A percentile compares a stretch with the other conserved stretches of the same genome.
Evolutionary conservation across 768 basidiomycete genomes (phyloP).

Genomic region (Dendrothele bispora): DNA sequence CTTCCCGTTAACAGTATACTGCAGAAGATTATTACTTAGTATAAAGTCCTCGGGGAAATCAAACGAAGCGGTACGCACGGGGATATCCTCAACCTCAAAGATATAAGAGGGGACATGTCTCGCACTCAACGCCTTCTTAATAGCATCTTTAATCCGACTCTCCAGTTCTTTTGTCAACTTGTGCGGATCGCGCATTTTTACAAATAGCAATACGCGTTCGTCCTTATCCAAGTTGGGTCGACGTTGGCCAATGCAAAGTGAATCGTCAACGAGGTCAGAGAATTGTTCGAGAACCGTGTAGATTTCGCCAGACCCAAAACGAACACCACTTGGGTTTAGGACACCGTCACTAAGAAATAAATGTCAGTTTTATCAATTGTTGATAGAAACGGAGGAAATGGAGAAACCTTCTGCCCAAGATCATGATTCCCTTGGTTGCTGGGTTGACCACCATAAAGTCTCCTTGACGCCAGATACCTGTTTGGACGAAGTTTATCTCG

Average conservation of each 20-base stretch:
- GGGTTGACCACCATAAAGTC: slow-evolving; percentile 70
- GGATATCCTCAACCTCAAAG: slow-evolving; percentile 65
- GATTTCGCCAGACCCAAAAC: slow-evolving; percentile 84
- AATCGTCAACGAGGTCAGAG: slow-evolving; percentile 56
- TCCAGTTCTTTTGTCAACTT: slow-evolving; percentile 44
- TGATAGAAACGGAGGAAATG: background rate
- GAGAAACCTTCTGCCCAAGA: slow-evolving; percentile 60
- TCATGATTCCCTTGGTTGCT: slow-evolving; percentile 56
- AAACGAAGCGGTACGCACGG: slow-evolving; percentile 42
- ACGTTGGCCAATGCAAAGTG: slow-evolving; percentile 72
- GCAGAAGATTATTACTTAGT: background rate
- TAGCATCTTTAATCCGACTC: slow-evolving; percentile 52
- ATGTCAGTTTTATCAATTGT: slow-evolving; percentile 4
- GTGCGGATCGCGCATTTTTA: slow-evolving; percentile 59
- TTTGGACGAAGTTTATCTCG: background rate
- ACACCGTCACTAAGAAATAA: slow-evolving; percentile 62
- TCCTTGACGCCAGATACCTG: slow-evolving; percentile 67
- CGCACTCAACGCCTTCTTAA: slow-evolving; percentile 59
- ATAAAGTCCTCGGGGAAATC: background rate
- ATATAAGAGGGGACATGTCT: slow-evolving; percentile 76
- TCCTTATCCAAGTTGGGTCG: slow-evolving; percentile 55
- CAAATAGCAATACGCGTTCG: slow-evolving; percentile 74
- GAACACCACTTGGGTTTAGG: slow-evolving; percentile 76
- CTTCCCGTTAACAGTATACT: slow-evolving; percentile 80
- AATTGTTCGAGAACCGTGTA: slow-evolving; percentile 69